Evolutionary conservation across 768 basidiomycete genomes (phyloP).

Genomic region (Boletus coccyginus): DNA sequence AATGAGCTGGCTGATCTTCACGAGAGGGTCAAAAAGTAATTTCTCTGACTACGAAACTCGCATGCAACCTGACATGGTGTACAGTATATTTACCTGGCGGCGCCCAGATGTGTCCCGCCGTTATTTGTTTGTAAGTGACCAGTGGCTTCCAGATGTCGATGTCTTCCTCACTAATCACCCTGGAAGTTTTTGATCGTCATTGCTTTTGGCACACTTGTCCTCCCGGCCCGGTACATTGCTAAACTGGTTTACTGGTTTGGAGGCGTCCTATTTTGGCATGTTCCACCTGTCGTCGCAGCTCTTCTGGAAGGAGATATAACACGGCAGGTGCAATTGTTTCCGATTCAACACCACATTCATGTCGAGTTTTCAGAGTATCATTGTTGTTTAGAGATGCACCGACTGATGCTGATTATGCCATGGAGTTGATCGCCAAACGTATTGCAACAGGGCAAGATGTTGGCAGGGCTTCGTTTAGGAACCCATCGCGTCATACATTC

Average conservation of each 20-base stretch:
- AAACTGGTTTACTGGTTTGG: conserved; percentile 45
- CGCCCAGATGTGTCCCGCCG: conserved; percentile 46
- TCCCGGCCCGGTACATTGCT: conserved; percentile 50
- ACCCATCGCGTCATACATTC: conserved; percentile 14
- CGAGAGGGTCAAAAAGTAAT: conserved; percentile 63
- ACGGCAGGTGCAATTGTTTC: conserved; percentile 36
- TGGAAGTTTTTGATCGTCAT: conserved; percentile 37
- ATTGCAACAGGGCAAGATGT: conserved; percentile 54
- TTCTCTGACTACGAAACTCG: background rate
- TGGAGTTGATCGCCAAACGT: conserved; percentile 63
- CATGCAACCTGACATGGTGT: conserved; percentile 1
- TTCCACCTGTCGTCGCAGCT: conserved; percentile 51
- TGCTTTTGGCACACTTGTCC: conserved; percentile 38
- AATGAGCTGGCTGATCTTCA: conserved; percentile 57
- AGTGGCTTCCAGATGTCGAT: background rate
- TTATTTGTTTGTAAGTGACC: conserved; percentile 45
- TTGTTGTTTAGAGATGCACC: conserved; percentile 51
- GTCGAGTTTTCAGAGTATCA: conserved; percentile 38
- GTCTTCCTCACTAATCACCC: conserved; percentile 1
- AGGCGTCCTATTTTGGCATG: conserved; percentile 64
- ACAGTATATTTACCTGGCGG: conserved; percentile 69
- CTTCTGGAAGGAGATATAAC: conserved; percentile 45
- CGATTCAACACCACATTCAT: background rate
- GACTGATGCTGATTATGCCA: conserved; percentile 69
- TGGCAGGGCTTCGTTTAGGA: conserved; percentile 29